Evolutionary conservation across 345 rosid species (phyloP), one percentile per base, ranked within the genome.

Genomic region (Salix purpurea): DNA sequence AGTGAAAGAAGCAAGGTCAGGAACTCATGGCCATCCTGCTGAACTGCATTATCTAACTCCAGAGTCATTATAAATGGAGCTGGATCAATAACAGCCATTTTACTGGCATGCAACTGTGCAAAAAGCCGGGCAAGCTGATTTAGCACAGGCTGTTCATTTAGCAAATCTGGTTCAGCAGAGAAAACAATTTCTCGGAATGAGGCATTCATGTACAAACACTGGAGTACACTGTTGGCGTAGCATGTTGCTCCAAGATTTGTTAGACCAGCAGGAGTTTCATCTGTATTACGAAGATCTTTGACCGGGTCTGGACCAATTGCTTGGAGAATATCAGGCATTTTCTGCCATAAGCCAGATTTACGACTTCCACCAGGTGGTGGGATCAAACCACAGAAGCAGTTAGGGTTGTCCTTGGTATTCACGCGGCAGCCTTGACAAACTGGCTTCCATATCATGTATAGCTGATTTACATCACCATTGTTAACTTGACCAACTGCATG

Each of bases 11-110:
- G 89, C 79, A 96, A 79, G 30, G 97, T 96, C 82, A 92, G 83
- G 77, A 96, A 96, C 90, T 96, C 99, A 77, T 93, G 99, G 80
- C 94, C 91, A 85, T 96, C 99, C 87, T 96, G 99, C 72, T 96
- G 99, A 77, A 91, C 89, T 71, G 92, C 99, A 77, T 96, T 96
- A 82, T 96, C 98, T 77, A 96, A 78, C 88, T 96, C 97, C 52
- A 96, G 84, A 6, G 98, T 89, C 84, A 85, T 89, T 75, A 96
- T 93, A 86, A 96, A 93, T 66, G 99, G 96, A 72, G 96, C 99
- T 7, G 98, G 91, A 84, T 96, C 99, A 72, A 96, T 89, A 81
- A 88, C 90, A 48, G 97, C 86, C 89, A 78, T 88, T 72, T 87
- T 91, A 85, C 98, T 90, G 76, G 89, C 90, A 85, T 87, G 92